Evolutionary conservation across 805 yeast species (phyloP).

Genomic region (Sugiyamaella qingdaonensis): DNA sequence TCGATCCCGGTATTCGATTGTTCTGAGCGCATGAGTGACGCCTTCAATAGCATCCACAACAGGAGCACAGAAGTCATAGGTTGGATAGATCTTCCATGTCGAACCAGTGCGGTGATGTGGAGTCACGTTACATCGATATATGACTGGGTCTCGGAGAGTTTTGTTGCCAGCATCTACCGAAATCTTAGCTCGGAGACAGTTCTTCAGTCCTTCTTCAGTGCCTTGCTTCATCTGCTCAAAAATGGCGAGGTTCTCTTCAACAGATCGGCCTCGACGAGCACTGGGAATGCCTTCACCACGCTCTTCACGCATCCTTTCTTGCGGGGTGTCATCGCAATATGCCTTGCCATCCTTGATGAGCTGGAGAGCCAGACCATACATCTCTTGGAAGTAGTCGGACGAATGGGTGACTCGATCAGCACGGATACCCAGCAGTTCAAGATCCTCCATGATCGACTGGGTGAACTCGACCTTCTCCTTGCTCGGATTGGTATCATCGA

Average conservation of each 20-base stretch:
- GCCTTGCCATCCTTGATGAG: constrained; percentile 95
- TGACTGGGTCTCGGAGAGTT: constrained; percentile 95
- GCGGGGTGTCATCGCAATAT: constrained; percentile 94
- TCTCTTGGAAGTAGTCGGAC: constrained; percentile 86
- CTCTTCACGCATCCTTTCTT: constrained; percentile 95
- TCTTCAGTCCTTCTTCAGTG: constrained; percentile 84
- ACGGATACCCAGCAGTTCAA: constrained; percentile 83
- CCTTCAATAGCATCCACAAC: constrained; percentile 95
- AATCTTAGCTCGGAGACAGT: constrained; percentile 95
- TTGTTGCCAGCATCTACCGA: constrained; percentile 88
- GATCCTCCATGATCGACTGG: constrained; percentile 90
- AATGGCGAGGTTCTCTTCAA: constrained; percentile 84
- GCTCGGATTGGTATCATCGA: constrained; percentile 97
- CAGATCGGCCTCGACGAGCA: constrained; percentile 83
- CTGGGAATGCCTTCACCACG: constrained; percentile 97
- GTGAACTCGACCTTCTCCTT: constrained; percentile 95
- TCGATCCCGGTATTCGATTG: constrained; percentile 98
- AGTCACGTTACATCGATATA: constrained; percentile 93
- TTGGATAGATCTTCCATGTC: constrained; percentile 94
- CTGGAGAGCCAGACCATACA: constrained; percentile 82
- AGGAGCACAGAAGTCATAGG: constrained; percentile 98
- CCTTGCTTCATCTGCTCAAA: constrained; percentile 94
- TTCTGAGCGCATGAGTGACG: constrained; percentile 95
- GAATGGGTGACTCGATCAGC: constrained; percentile 87
- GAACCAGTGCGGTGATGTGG: constrained; percentile 97